These are phyloP conservation scores for Cryptosporidium ryanae DNA, from an alignment of 169 alveolate species.

Conservation along the genomic window DNA sequence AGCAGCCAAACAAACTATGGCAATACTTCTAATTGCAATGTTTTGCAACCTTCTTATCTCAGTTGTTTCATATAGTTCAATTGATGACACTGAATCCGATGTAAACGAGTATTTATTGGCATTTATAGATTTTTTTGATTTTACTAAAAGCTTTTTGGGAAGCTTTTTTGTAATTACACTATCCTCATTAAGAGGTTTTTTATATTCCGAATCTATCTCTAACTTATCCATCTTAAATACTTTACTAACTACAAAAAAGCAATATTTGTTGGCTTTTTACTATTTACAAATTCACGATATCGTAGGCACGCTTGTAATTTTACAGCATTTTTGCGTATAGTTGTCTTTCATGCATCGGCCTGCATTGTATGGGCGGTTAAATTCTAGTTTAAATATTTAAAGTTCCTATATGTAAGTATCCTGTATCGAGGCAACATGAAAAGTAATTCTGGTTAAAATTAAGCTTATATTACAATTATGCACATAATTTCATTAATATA, in stretches of 20 bases:
- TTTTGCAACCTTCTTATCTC: conserved; percentile 59
- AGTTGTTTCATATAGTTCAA: conserved; percentile 53
- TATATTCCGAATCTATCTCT: conserved; percentile 2
- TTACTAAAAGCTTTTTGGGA: neutral
- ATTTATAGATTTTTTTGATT: too few species aligned
- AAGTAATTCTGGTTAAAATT: too few species aligned
- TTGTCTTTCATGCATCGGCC: conserved; percentile 41
- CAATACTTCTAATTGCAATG: conserved; percentile 74
- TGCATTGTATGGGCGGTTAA: conserved; percentile 39
- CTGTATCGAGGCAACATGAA: too few species aligned
- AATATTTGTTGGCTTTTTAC: conserved; percentile 5
- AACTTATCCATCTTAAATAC: conserved; percentile 15
- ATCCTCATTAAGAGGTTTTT: conserved; percentile 6
- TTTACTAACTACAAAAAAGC: conserved; percentile 4
- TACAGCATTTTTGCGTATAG: conserved; percentile 40
- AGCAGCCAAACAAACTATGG: conserved; percentile 87
- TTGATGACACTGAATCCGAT: conserved; percentile 46
- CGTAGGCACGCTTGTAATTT: conserved; percentile 57
- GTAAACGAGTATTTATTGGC: neutral
- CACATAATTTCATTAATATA: too few species aligned
- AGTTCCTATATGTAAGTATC: too few species aligned
- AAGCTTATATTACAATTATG: too few species aligned
- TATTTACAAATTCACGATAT: conserved; percentile 49
- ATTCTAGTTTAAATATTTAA: neutral
- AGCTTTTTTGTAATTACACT: neutral